Base-by-base conservation (phyloP, 306 rosid genomes). In the Vigna mungo region DNA sequence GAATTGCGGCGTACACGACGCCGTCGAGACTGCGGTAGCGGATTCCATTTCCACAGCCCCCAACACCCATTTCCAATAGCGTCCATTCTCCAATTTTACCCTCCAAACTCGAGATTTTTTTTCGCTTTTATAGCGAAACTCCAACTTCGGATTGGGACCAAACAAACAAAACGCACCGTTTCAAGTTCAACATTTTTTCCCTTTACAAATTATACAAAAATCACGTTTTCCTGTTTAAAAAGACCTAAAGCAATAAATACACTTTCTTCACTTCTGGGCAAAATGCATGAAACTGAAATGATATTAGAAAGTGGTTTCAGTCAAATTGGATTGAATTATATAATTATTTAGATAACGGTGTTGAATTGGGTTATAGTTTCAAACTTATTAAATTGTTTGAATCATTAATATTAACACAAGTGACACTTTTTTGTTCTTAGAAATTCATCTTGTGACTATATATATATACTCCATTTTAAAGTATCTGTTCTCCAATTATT, bases 21-120 rank as follows among this genome's bases (percentile, higher is more conserved):
- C 56, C 80, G 85, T 47, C 64, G 63, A 43, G 44, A 21, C 5
- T 74, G 81, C 5, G 84, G 82, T 1, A 55, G 77, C 30, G 66
- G 76, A 83, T 88, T 86, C 90, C 92, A 88, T 25, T 84, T 84
- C 98, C 97, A 92, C 18, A 90, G 49, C 3, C 93, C 91, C 72
- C 83, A 83, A 30, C 63, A 43, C 23, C 96, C 93, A 43, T 88
- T 67, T 66, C 97, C 91, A 34, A 92, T 60, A 37, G 85, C 87
- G 56, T 88, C 90, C 98, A 95, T 95, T 80, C 12, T 41, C 43
- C 60, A 11, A 7, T 32, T 2, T 2, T 49, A 23, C 44, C 53
- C 27, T 70, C 13, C 16, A 61, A 62, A 7, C 27, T 34, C 27
- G 8, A 27, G 46, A 27, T 61, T 25, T 79, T 21, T 20, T 34